phyloP scores from a whole-genome alignment of 805 yeast genomes.

The Cyberlindnera maritima region DNA sequence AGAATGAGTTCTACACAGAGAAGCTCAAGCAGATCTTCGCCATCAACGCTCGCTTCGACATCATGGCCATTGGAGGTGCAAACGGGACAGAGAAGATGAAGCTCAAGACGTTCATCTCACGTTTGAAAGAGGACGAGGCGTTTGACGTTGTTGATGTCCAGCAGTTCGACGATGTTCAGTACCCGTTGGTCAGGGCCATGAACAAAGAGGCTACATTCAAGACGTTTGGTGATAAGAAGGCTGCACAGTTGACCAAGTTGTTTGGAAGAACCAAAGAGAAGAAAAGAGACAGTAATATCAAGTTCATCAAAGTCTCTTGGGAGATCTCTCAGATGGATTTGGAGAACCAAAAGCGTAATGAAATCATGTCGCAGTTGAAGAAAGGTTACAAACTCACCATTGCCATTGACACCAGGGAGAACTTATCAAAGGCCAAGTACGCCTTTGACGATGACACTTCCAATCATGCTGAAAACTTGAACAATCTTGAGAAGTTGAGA shows the following conservation, averaged over 20 bases:
- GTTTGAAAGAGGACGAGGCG: conserved; percentile 11
- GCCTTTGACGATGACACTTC: conserved; percentile 19
- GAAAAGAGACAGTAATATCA: conserved; percentile 34
- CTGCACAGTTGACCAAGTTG: conserved; percentile 19
- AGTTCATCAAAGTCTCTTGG: conserved; percentile 53
- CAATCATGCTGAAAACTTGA: conserved; percentile 15
- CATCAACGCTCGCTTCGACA: conserved; percentile 14
- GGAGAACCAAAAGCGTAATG: conserved; percentile 49
- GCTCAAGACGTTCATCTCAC: conserved; percentile 13
- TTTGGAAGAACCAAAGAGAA: conserved; percentile 28
- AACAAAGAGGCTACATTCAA: conserved; percentile 27
- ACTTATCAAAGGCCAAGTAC: conserved; percentile 18
- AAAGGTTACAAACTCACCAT: conserved; percentile 39
- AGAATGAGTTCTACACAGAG: conserved; percentile 23
- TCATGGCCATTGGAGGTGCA: conserved; percentile 13
- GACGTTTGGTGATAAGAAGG: conserved; percentile 26
- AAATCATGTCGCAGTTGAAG: conserved; percentile 42
- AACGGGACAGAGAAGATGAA: conserved; percentile 9
- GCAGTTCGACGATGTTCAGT: conserved; percentile 3
- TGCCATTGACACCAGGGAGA: conserved; percentile 38
- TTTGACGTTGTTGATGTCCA: conserved; percentile 23
- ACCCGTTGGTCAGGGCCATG: conserved; percentile 16
- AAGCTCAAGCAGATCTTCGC: conserved; percentile 17
- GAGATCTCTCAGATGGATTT: conserved; percentile 52
- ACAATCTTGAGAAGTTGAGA: conserved; percentile 33